A percentile compares a stretch with the other conserved stretches of the same genome.
Conservation (phyloP, 306 rosid species). For the Albizia julibrissin region DNA sequence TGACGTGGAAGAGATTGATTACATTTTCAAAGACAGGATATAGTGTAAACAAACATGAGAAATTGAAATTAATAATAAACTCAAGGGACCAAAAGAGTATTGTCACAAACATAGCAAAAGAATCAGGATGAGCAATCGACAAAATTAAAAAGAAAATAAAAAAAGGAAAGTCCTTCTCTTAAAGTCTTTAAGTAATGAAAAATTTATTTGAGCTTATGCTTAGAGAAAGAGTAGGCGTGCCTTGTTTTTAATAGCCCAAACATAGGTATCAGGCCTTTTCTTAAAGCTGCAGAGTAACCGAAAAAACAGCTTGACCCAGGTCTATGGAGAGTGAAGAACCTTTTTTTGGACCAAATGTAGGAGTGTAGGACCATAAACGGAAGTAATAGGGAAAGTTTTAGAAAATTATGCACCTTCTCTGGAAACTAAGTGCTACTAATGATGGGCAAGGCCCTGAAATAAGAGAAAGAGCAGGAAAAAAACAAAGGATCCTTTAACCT, state of each 20-base stretch:
- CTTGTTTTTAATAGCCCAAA: too few species aligned
- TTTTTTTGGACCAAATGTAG: too few species aligned
- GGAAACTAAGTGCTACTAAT: not conserved
- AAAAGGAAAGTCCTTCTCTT: not conserved
- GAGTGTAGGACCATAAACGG: too few species aligned
- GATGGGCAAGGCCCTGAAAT: not conserved
- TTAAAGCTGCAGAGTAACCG: too few species aligned
- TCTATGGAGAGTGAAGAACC: too few species aligned
- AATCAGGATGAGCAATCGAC: not conserved
- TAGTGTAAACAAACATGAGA: not conserved
- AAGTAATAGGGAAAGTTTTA: not conserved
- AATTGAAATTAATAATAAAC: too few species aligned
- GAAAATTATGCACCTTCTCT: not conserved
- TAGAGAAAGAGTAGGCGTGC: too few species aligned
- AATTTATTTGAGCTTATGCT: too few species aligned
- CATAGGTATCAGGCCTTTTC: too few species aligned
- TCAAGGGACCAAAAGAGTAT: not conserved
- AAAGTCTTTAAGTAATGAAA: too few species aligned
- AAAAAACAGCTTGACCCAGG: too few species aligned
- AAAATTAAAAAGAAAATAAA: not conserved
- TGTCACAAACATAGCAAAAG: not conserved
- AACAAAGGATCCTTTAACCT: not conserved
- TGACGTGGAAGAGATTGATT: not conserved
- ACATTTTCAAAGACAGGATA: not conserved
- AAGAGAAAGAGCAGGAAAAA: not conserved